Base-by-base conservation (phyloP, 768 basidiomycete genomes). In the Boletus bicolor region DNA sequence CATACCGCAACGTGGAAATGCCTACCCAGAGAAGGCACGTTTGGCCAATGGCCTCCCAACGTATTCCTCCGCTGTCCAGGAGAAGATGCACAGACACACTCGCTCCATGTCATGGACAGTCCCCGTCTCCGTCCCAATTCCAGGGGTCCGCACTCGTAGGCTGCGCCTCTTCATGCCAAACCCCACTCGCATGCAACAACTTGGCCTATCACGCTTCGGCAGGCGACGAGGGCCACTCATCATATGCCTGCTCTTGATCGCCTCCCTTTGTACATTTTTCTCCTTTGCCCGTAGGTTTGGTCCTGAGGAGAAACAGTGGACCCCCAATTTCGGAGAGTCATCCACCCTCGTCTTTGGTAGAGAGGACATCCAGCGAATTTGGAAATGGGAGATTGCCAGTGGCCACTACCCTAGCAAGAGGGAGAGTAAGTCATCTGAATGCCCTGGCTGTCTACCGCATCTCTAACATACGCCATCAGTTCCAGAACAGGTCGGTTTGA, bases 311-410 rank as follows among this genome's bases (percentile, higher is more conserved):
- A 85, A 82, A 62, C 78, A 80, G 54, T 89, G 86, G 86, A 79
- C 85, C 12, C 73, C 79, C 37, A 76, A 79, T 17, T 78, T 83
- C 45, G 77, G 77, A 39, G 84, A 87, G 44, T 77, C 84, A 15
- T 76, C 87, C 26, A 91, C 91, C 9, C 79, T 93, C 30, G 82
- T 93, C 36, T 93, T 82, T 65, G 77, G 78, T 54, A 78, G 86
- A 46, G 84, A 89, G 54, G 93, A 98, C 66, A 68, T 97, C 41
- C 90, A 89, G 65, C 80, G 87, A 54, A 91, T 99, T 71, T 98
- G 95, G 95, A 78, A 86, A 57, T 98, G 94, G 94, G 96, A 99
- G 73, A 81, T 98, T 54, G 76, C 84, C 34, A 91, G 91, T 59
- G 97, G 97, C 1, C 94, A 97, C 73, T 93, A 93, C 76, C 96